Percentiles rank a stretch among this genome's conserved stretches.
phyloP scores from a whole-genome alignment of 768 basidiomycete species.

The Suillus spraguei region DNA sequence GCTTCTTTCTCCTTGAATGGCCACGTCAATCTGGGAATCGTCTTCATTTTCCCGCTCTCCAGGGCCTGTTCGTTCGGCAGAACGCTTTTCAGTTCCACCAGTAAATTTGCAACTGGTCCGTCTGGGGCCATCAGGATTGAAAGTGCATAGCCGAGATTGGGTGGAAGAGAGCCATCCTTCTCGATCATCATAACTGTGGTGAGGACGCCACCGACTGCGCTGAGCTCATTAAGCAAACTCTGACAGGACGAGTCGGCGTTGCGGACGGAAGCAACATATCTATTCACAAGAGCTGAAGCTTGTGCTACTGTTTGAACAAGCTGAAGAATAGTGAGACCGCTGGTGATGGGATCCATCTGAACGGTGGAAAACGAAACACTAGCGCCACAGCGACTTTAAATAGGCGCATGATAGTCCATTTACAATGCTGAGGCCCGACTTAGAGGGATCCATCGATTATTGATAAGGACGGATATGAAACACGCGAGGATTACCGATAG shows the following conservation, averaged over 20 bases:
- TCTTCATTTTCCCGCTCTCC: neutral
- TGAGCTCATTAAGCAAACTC: neutral
- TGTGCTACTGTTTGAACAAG: neutral
- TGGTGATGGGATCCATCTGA: constrained; percentile 8
- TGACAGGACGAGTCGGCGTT: constrained; percentile 2
- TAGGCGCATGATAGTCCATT: neutral
- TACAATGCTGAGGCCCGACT: neutral
- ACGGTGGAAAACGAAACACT: neutral
- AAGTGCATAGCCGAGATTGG: neutral
- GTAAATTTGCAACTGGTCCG: neutral
- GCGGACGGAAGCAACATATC: constrained; percentile 7
- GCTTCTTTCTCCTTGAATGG: constrained; percentile 10
- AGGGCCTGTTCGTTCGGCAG: neutral
- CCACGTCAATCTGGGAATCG: neutral
- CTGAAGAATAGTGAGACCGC: neutral
- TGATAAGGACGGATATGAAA: neutral
- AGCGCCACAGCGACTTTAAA: neutral
- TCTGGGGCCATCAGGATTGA: neutral
- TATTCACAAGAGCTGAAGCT: neutral
- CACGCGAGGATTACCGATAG: too few relatives aligned
- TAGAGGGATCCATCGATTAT: neutral
- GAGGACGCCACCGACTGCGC: neutral
- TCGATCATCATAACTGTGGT: neutral
- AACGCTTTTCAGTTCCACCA: neutral
- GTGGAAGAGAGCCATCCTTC: neutral